Base-by-base conservation (phyloP, 2,329 filamentous ascomycete species). In the Hansfordia pulvinata region DNA sequence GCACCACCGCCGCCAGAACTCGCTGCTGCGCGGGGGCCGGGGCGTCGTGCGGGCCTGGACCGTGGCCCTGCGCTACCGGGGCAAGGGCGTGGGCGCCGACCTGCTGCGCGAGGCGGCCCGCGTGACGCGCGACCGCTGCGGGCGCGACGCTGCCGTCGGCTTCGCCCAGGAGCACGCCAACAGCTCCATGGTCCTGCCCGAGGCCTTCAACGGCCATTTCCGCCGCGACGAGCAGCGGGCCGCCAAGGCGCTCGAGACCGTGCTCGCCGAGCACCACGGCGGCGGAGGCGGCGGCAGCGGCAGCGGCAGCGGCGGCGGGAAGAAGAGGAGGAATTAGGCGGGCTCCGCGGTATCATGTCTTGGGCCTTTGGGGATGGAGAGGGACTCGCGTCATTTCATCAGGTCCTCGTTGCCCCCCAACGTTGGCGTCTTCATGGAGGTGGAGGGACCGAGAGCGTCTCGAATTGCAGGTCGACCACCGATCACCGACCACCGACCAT, bases 11-110 rank as follows among this genome's bases (percentile, higher is more conserved):
- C 30, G 36, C 7, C 39, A 41, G 29, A 41, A 39, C 46, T 54
- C 39, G 50, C 51, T 41, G 42, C 41, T 59, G 38, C 58, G 57
- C 36, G 70, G 74, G 19, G 77, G 76, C 27, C 68, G 66, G 34
- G 80, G 76, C 7, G 58, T 84, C 25, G 76, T 93, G 30, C 69
- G 80, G 16, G 84, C 80, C 2, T 93, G 85, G 84, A 88, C 83
- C 2, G 81, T 84, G 2, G 64, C 64, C 44, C 53, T 74, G 26
- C 61, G 63, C 38, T 84, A 83, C 48, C 66, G 85, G 15, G 61
- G 69, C 17, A 69, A 71, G 35, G 83, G 84, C 0, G 60, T 92
- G 14, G 85, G 84, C 3, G 63, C 58, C 20, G 76, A 74, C 17
- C 53, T 93, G 41, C 58, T 93, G 25, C 68, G 77, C 38, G 77